Evolutionary conservation across 2,329 filamentous ascomycete genomes (phyloP).

Genomic region (Botrytis byssoidea): DNA sequence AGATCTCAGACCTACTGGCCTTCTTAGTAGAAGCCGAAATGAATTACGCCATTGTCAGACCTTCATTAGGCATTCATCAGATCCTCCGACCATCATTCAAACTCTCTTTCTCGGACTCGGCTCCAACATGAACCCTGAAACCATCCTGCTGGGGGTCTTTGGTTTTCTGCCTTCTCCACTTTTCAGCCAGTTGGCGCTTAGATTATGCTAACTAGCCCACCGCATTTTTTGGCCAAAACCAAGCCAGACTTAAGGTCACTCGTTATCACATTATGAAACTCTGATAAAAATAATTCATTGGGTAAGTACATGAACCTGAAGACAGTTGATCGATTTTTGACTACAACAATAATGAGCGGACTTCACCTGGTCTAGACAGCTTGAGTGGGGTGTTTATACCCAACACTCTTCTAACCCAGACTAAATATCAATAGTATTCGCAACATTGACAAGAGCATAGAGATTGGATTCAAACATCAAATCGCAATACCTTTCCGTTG

Average conservation of each 20-base stretch:
- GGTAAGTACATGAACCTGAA: not conserved
- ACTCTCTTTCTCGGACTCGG: not conserved
- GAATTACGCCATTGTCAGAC: not conserved
- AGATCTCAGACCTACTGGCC: not conserved
- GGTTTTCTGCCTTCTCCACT: not conserved
- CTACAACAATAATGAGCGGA: not conserved
- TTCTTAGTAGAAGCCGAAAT: not conserved
- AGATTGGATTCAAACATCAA: not conserved
- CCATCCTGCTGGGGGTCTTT: not conserved
- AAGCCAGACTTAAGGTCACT: not conserved
- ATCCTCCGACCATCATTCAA: not conserved
- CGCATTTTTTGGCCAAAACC: not conserved
- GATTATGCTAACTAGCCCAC: not conserved
- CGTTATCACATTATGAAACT: not conserved
- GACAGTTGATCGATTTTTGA: not conserved
- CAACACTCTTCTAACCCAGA: not conserved
- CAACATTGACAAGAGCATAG: not conserved
- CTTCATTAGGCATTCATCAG: not conserved
- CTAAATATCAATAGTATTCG: not conserved
- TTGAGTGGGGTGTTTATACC: not conserved
- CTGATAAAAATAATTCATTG: not conserved
- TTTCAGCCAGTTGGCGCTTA: not conserved
- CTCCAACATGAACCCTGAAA: not conserved
- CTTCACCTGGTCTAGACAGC: not conserved
- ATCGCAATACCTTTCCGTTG: not conserved